Evolutionary conservation across 495 filamentous ascomycete genomes (phyloP), one percentile per base, ranked within the genome.

Genomic region (Penicilliopsis zonata): DNA sequence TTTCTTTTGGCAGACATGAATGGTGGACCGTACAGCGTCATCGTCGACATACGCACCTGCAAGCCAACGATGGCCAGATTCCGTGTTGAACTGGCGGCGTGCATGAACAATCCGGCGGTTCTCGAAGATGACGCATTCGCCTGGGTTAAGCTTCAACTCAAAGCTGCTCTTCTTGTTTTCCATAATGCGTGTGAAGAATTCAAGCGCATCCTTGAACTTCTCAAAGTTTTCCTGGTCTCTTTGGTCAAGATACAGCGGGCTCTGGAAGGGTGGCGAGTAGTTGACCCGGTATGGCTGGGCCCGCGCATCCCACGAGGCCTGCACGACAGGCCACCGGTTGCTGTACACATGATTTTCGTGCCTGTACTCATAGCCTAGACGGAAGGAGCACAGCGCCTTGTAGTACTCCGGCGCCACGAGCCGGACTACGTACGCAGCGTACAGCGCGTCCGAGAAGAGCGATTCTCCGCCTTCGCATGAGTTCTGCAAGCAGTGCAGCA

Each of bases 51-150:
- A 95, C 0, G 82, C 64, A 3, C 87, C 88, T 47, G 82, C 85
- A 13, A 94, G 52, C 84, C 84, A 93, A 29, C 86, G 59, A 30
- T 73, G 67, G 1, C 66, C 65, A 1, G 34, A 24, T 1, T 34
- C 34, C 5, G 69, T 57, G 40, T 80, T 67, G 55, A 94, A 96
- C 23, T 72, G 63, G 6, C 59, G 62, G 15, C 88, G 63, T 0
- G 81, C 87, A 59, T 96, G 88, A 21, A 87, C 47, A 3, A 88
- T 59, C 5, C 85, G 66, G 14, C 73, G 54, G 47, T 96, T 96
- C 42, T 86, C 74, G 52, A 96, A 94, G 10, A 96, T 69, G 17
- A 81, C 84, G 41, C 82, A 88, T 36, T 88, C 74, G 5, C 88
- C 87, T 5, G 78, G 75, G 25, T 76, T 50, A 38, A 96, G 50